These are phyloP conservation scores for Pulicaria dysenterica DNA, from an alignment of 129 eudicot species.

Conservation along the genomic window DNA sequence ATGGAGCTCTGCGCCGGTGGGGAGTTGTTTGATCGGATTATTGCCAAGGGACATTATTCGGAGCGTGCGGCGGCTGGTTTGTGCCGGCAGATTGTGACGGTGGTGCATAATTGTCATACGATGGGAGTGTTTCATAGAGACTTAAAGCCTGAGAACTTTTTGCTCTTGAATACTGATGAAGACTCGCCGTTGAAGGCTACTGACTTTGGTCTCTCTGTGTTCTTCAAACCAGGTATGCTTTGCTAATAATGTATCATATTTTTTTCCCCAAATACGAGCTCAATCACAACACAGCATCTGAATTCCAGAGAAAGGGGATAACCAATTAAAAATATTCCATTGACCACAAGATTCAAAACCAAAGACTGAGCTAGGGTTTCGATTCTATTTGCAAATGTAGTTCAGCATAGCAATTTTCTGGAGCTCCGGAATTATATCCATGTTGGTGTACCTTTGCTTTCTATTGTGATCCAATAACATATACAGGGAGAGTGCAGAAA, in stretches of 20 bases:
- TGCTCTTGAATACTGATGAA: conserved; percentile 65
- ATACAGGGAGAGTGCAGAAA: background rate
- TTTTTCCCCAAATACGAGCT: background rate
- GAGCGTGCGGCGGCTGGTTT: conserved; percentile 89
- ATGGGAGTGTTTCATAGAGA: conserved; percentile 99
- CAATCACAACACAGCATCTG: background rate
- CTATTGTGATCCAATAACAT: conserved; percentile 1
- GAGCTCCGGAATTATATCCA: background rate
- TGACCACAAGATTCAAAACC: conserved; percentile 16
- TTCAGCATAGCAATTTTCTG: background rate
- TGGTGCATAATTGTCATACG: conserved; percentile 84
- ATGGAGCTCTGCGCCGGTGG: conserved; percentile 99
- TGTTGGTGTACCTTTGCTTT: background rate
- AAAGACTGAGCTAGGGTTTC: conserved; percentile 1
- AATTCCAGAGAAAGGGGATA: conserved; percentile 11
- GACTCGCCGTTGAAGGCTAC: conserved; percentile 92
- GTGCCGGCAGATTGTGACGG: conserved; percentile 89
- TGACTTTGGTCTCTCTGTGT: conserved; percentile 87
- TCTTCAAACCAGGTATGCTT: conserved; percentile 73
- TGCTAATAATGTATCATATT: background rate
- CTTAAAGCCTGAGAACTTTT: conserved; percentile 90
- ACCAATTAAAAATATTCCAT: background rate
- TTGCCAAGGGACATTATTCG: conserved; percentile 92
- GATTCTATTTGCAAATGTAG: background rate
- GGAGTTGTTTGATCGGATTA: conserved; percentile 91